These are phyloP conservation scores for Asterella californica DNA, from an alignment of 225 moss, liverwort and hornwort genomes.

Conservation along the genomic window DNA sequence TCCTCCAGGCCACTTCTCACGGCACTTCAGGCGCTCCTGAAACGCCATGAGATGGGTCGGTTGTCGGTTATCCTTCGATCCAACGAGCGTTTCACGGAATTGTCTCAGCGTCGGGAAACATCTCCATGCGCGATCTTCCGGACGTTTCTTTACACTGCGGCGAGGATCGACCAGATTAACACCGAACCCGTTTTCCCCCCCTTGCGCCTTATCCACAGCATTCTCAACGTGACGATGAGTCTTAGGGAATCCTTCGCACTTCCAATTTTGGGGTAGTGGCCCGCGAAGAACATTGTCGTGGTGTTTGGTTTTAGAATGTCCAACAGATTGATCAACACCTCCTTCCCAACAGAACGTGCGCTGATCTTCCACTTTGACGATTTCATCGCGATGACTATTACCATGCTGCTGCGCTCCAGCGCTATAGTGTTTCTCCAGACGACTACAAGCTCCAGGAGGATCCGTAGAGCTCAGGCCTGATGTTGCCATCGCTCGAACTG, in stretches of 20 bases:
- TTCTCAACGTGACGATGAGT: background rate
- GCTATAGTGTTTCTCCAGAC: background rate
- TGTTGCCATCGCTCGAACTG: background rate
- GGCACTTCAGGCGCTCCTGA: background rate
- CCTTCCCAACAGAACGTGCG: background rate
- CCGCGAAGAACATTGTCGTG: too few species aligned
- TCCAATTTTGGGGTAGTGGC: too few species aligned
- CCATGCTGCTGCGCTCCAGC: background rate
- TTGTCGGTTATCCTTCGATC: background rate
- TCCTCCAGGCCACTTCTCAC: background rate
- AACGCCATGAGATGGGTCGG: background rate
- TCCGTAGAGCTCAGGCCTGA: background rate
- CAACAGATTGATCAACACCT: background rate
- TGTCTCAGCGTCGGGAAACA: background rate
- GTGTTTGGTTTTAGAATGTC: background rate
- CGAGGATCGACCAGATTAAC: background rate
- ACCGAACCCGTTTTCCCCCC: background rate
- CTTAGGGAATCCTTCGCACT: too few species aligned
- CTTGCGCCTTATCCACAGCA: background rate
- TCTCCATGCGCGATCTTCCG: background rate
- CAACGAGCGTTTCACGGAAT: background rate
- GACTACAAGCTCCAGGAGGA: background rate
- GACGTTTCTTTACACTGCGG: background rate
- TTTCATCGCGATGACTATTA: too few species aligned
- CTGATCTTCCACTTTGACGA: background rate